Percentiles rank a stretch among this genome's conserved stretches.
Evolutionary conservation across 2,329 filamentous ascomycete species (phyloP).

Genomic region (Onygenales sp.): DNA sequence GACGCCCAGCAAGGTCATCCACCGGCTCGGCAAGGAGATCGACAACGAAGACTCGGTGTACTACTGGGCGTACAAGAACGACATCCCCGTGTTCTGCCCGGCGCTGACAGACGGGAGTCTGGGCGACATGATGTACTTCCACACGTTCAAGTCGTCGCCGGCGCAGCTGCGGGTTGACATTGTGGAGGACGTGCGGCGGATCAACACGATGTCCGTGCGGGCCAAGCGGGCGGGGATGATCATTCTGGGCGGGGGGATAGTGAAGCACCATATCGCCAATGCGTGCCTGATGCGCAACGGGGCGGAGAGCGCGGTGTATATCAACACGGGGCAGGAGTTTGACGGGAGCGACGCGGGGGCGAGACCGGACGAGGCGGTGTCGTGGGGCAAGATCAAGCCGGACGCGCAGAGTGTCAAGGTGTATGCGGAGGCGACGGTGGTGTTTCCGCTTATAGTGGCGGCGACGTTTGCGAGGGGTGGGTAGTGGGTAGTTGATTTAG

Average conservation of each 20-base stretch:
- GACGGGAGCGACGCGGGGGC: slow-evolving; percentile 95
- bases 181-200: slow-evolving; percentile 81
- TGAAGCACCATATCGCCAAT: slow-evolving; percentile 98
- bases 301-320: slow-evolving; percentile 91
- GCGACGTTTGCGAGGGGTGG: slow-evolving; percentile 50
- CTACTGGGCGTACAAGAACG: slow-evolving; percentile 96
- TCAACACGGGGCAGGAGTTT: slow-evolving; percentile 96
- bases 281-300: slow-evolving; percentile 96
- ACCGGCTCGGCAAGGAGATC: slow-evolving; percentile 84
- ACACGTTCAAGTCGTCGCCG: slow-evolving; percentile 85
- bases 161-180: slow-evolving; percentile 77
- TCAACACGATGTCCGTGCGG: slow-evolving; percentile 84
- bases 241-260: slow-evolving; percentile 83
- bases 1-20: slow-evolving; percentile 90
- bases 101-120: slow-evolving; percentile 90
- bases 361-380: slow-evolving; percentile 89
- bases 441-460: slow-evolving; percentile 58
- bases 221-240: slow-evolving; percentile 91
- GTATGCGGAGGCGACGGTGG: slow-evolving; percentile 59
- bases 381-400: slow-evolving; percentile 96
- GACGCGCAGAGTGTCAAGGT: slow-evolving; percentile 86
- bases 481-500: background rate
- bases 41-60: slow-evolving; percentile 85
- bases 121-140: slow-evolving; percentile 98
- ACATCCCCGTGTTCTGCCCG: slow-evolving; percentile 95